phyloP scores from a whole-genome alignment of 2,329 filamentous ascomycete species.

The Alternaria rosae region DNA sequence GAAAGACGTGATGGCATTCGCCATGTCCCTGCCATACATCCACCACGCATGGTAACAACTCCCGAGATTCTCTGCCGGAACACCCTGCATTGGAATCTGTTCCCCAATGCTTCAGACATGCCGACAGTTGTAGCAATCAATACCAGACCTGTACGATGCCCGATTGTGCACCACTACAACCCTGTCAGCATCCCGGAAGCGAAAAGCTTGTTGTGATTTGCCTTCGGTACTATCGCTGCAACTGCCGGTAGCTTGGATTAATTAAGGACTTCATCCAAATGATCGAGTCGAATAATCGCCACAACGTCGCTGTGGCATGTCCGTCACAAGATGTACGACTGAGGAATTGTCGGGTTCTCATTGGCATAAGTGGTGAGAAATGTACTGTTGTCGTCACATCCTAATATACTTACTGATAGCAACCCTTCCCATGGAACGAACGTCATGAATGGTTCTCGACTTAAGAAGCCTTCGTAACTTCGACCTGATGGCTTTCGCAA shows the following conservation, averaged over 20 bases:
- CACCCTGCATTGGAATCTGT: neutral
- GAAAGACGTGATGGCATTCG: no score
- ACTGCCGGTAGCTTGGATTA: slow-evolving; percentile 24
- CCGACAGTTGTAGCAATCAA: neutral
- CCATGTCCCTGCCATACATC: no score
- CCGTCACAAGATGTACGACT: neutral
- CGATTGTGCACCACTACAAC: neutral
- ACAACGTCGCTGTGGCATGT: neutral
- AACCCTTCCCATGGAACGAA: no score
- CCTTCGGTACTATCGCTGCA: slow-evolving; percentile 28
- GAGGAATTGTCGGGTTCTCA: neutral
- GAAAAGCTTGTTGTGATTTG: slow-evolving; percentile 6
- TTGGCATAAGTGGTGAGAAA: neutral
- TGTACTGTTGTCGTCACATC: neutral
- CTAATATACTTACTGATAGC: neutral
- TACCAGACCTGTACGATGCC: neutral
- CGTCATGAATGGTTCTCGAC: neutral
- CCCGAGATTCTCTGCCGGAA: neutral
- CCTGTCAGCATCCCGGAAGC: neutral
- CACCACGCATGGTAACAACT: neutral
- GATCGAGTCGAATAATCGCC: neutral
- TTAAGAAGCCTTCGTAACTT: neutral
- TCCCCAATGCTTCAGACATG: neutral
- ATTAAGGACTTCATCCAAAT: slow-evolving; percentile 27
- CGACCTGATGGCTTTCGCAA: neutral